phyloP scores from a whole-genome alignment of 345 rosid genomes.

The Trapa incisa region DNA sequence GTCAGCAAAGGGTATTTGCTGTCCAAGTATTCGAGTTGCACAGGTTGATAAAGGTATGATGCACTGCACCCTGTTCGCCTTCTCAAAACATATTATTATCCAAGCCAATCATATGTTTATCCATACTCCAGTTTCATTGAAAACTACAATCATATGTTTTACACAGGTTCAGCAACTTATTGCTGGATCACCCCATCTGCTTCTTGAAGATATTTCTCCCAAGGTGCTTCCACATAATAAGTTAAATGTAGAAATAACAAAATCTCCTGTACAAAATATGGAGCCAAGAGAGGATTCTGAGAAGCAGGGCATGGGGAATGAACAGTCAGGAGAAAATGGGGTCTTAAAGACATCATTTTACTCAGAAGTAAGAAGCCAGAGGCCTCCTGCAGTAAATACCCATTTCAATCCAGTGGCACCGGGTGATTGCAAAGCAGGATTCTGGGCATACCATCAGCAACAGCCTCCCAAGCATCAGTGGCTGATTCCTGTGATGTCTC shows the following conservation, averaged over 20 bases:
- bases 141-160: neutral
- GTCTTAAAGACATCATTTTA: neutral
- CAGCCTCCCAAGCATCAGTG: slow-evolving; percentile 42
- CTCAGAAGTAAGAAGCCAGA: neutral
- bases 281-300: neutral
- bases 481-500: slow-evolving; percentile 83
- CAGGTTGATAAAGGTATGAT: slow-evolving; percentile 72
- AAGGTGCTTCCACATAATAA: slow-evolving; percentile 24
- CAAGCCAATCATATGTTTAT: neutral
- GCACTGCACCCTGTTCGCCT: too few relatives aligned
- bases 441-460: slow-evolving; percentile 13
- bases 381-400: neutral
- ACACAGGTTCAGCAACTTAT: slow-evolving; percentile 66
- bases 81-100: too few relatives aligned
- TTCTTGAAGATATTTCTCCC: slow-evolving; percentile 38
- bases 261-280: slow-evolving; percentile 16
- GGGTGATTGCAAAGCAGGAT: slow-evolving; percentile 26
- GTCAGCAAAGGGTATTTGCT: slow-evolving; percentile 86
- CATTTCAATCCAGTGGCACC: slow-evolving; percentile 18
- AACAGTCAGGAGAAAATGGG: slow-evolving; percentile 1
- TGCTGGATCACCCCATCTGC: slow-evolving; percentile 53
- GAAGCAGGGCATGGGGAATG: neutral
- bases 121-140: slow-evolving; percentile 1
- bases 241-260: slow-evolving; percentile 26
- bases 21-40: slow-evolving; percentile 91